Conservation (phyloP, 1,284 basidiomycete species). For the Fomes fomentarius region DNA sequence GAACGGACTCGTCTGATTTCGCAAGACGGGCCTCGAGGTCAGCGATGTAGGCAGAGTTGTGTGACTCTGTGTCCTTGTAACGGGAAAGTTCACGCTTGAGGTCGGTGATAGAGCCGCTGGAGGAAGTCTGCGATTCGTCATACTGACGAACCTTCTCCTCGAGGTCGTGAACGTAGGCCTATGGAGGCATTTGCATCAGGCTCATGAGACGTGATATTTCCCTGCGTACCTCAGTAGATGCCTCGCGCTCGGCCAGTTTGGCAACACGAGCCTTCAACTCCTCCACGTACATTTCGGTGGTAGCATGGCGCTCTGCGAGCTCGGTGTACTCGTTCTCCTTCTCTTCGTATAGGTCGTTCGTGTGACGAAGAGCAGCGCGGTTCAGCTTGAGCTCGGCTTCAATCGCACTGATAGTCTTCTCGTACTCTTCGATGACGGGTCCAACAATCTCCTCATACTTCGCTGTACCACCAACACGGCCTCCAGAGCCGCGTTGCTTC, state of each 20-base stretch:
- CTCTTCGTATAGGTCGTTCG: constrained; percentile 91
- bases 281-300: constrained; percentile 84
- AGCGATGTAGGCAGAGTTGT: constrained; percentile 82
- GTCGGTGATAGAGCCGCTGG: constrained; percentile 78
- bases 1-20: constrained; percentile 77
- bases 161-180: constrained; percentile 91
- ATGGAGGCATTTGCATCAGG: constrained; percentile 11
- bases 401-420: constrained; percentile 94
- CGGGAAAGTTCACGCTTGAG: constrained; percentile 83
- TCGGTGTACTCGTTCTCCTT: constrained; percentile 79
- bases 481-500: constrained; percentile 59
- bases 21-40: constrained; percentile 86
- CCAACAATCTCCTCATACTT: constrained; percentile 97
- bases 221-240: constrained; percentile 81
- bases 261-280: constrained; percentile 82
- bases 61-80: constrained; percentile 76
- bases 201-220: constrained; percentile 7
- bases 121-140: constrained; percentile 77
- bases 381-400: constrained; percentile 94
- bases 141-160: constrained; percentile 88
- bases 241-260: constrained; percentile 87
- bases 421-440: constrained; percentile 98
- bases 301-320: constrained; percentile 68
- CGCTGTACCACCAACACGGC: constrained; percentile 68
- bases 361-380: constrained; percentile 85